Base-by-base conservation (phyloP, 2,329 filamentous ascomycete genomes). In the Cadophora luteo-olivacea region DNA sequence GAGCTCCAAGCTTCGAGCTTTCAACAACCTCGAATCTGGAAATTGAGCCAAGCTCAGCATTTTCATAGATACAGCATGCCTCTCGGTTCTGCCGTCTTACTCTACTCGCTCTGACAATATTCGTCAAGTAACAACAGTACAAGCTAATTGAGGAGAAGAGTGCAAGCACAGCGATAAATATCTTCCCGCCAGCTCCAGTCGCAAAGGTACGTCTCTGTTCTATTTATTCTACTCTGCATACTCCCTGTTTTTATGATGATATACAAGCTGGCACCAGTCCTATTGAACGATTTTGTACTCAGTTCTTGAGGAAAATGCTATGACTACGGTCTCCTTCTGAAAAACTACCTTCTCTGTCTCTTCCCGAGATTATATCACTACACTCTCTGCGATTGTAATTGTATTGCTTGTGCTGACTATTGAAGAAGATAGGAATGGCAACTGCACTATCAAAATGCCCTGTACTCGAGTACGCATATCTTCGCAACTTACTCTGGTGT, bases 261-360 rank as follows among this genome's bases (percentile, higher is more conserved):
- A 72, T 66, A 72, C 67, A 72, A 72, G 74, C 74, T 75, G 74
- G 74, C 74, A 75, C 74, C 74, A 75, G 73, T 69, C 72, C 63
- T 75, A 75, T 57, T 58, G 70, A 72, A 70, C 69, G 71, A 70
- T 68, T 71, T 72, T 75, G 73, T 75, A 75, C 73, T 73, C 72
- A 67, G 69, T 68, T 70, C 66, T 62, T 74, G 73, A 69, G 70
- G 72, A 74, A 68, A 66, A 73, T 71, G 73, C 72, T 74, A 67
- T 72, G 73, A 72, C 74, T 72, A 69, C 66, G 70, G 72, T 73
- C 73, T 73, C 51, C 63, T 69, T 74, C 74, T 75, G 74, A 75
- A 24, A 58, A 65, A 41, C n/a, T 11, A n/a, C n/a, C 19, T 19
- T 8, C n/a, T 9, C 36, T 29, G 2, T 45, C 36, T 29, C 22